Base-by-base conservation (phyloP, 2,329 filamentous ascomycete genomes). In the Exophiala sp. region DNA sequence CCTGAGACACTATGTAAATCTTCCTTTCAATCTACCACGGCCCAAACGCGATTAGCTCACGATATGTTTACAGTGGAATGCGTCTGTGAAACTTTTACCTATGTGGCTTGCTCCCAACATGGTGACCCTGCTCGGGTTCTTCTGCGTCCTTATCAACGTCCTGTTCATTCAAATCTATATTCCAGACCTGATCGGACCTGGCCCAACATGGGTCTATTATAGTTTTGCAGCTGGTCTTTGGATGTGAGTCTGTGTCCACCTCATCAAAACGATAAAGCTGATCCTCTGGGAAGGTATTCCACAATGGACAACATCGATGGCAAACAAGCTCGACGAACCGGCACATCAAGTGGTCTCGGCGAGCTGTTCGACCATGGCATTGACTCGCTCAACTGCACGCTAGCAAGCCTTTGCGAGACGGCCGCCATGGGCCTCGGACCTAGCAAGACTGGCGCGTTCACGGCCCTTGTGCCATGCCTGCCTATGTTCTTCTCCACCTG, bases 401-500 rank as follows among this genome's bases (percentile, higher is more conserved):
- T 99, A 47, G 94, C 87, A 24, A 95, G 89, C 69, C 76, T 99
- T 48, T 83, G 95, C 59, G 90, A 96, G 72, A 92, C 89, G 5
- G 92, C 89, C 12, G 91, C 92, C 49, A 94, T 99, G 87, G 92
- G 89, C 21, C 81, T 96, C 47, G 94, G 94, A 38, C 84, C 88
- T 3, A 89, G 88, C 14, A 86, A 85, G 60, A 84, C 89, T 16
- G 94, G 94, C 62, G 87, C 94, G 53, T 95, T 96, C 69, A 97
- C 94, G 1, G 91, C 91, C 1, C 77, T 99, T 40, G 85, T 92
- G 57, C 94, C 94, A 1, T 95, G 91, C 64, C 76, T 99, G 41
- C 89, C 94, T 56, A 99, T 99, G 94, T 99, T 96, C 78, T 96
- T 99, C 75, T 96, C 92, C 2, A 99, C 94, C 1, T 99, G 94